Evolutionary conservation across 2,329 filamentous ascomycete genomes (phyloP), one percentile per base, ranked within the genome.

Genomic region (Xylariales sp.): DNA sequence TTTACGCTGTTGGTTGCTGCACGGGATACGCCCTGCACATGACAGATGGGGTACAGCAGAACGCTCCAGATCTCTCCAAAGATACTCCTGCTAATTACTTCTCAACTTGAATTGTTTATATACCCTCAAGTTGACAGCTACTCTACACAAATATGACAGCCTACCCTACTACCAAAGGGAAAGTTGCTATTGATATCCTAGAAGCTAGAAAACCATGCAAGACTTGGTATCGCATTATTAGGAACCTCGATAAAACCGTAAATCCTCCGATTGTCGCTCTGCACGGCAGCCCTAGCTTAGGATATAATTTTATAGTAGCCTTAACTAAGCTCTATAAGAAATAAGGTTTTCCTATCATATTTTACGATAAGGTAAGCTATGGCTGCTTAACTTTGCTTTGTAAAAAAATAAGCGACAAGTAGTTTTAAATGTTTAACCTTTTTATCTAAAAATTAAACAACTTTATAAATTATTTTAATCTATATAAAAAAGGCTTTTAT

Each of bases 231-330:
- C 65, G 59, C 14, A 28, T 70, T 30, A 4, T 61, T n/a, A 65
- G 68, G 6, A 48, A 52, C 34, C 53, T 68, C 55, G 56, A 69
- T 36, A 4, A 50, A 2, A 5, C 43, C 12, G 0, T 8, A 3
- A 0, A 86, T 84, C 1, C 69, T 6, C 61, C 71, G 1, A 30
- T 74, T n/a, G 59, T 74, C 45, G 62, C 55, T 3, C 64, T 74
- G 3, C 69, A 71, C 60, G 71, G 72, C 2, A 71, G 72, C 1
- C 72, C 70, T 2, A 70, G 72, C 0, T 83, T 84, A 1, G 84
- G 83, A n/a, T 88, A 91, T 70, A 83, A 89, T 71, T 84, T 90
- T 73, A 82, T 91, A 3, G 86, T 89, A 28, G 87, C 89, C 10
- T 81, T 92, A 64, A 83, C 88, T 62, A 83, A 86, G 28, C 84